Conservation (phyloP, 2,329 filamentous ascomycete genomes). For the Drechslera avenae region DNA sequence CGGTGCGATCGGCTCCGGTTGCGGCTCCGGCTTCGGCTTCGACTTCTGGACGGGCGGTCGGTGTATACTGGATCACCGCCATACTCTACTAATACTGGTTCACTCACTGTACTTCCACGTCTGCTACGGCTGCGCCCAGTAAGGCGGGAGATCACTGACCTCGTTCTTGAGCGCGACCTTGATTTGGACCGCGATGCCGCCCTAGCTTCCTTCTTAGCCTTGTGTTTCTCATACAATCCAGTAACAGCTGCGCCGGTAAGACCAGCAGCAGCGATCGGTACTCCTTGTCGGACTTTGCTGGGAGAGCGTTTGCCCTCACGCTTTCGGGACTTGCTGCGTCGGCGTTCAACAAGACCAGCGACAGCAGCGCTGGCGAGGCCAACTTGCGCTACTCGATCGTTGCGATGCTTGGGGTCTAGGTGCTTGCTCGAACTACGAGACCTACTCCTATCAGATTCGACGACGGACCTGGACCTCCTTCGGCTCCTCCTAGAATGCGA, state of each 20-base stretch:
- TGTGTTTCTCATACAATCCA: slow-evolving; percentile 66
- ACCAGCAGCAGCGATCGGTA: slow-evolving; percentile 66
- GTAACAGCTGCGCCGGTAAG: slow-evolving; percentile 65
- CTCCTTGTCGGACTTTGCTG: slow-evolving; percentile 61
- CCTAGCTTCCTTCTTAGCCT: slow-evolving; percentile 63
- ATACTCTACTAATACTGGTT: slow-evolving; percentile 66
- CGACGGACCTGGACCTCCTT: slow-evolving; percentile 42
- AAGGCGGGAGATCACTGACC: slow-evolving; percentile 51
- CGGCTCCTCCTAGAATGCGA: slow-evolving; percentile 50
- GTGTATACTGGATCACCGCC: slow-evolving; percentile 66
- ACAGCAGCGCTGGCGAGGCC: slow-evolving; percentile 67
- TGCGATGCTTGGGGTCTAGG: slow-evolving; percentile 57
- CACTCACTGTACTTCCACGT: slow-evolving; percentile 52
- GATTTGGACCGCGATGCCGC: slow-evolving; percentile 50
- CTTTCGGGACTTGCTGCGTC: slow-evolving; percentile 63
- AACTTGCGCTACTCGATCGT: slow-evolving; percentile 64
- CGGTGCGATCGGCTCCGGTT: slow-evolving; percentile 29
- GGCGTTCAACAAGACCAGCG: slow-evolving; percentile 64
- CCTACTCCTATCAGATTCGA: slow-evolving; percentile 30
- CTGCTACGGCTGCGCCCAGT: slow-evolving; percentile 41
- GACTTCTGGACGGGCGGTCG: slow-evolving; percentile 51
- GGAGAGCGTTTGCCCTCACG: slow-evolving; percentile 59
- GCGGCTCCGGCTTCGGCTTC: slow-evolving; percentile 11
- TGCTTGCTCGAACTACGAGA: slow-evolving; percentile 53
- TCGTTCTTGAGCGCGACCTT: slow-evolving; percentile 52